phyloP scores from a whole-genome alignment of 1,284 basidiomycete genomes.

The Ceratobasidium sp. region DNA sequence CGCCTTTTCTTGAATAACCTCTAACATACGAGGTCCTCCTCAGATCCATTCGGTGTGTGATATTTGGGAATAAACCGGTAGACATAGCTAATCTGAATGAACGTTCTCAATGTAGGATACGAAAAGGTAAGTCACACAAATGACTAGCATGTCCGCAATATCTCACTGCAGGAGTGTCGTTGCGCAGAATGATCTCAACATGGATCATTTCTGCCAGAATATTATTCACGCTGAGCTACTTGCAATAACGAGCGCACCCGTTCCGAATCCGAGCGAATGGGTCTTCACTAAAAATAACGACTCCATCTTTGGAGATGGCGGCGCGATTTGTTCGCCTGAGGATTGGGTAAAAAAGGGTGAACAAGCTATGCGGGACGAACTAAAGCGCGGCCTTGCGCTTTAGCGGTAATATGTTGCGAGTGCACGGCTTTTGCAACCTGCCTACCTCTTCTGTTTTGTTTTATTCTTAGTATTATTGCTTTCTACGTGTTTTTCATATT shows the following conservation, averaged over 20 bases:
- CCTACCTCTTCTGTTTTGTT: no score
- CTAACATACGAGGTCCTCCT: neutral
- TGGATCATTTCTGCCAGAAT: constrained; percentile 52
- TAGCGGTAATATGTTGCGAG: no score
- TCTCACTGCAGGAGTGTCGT: neutral
- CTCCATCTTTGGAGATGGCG: constrained; percentile 37
- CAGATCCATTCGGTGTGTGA: constrained; percentile 20
- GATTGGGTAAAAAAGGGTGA: constrained; percentile 41
- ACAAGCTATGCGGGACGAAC: constrained; percentile 13
- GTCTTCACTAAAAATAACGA: constrained; percentile 47
- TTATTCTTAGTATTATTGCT: no score
- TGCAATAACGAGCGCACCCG: constrained; percentile 52
- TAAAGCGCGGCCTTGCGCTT: neutral
- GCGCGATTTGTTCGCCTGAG: neutral
- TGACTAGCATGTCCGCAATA: neutral
- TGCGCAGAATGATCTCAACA: constrained; percentile 42
- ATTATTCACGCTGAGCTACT: constrained; percentile 55
- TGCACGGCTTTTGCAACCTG: no score
- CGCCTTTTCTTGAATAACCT: constrained; percentile 34
- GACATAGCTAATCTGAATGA: constrained; percentile 33
- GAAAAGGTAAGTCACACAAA: constrained; percentile 45
- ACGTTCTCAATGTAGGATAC: constrained; percentile 46
- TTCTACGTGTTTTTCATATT: no score
- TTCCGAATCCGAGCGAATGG: constrained; percentile 50
- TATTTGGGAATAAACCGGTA: neutral